Conservation (phyloP, 179 eudicot species). For the Silene coronaria region DNA sequence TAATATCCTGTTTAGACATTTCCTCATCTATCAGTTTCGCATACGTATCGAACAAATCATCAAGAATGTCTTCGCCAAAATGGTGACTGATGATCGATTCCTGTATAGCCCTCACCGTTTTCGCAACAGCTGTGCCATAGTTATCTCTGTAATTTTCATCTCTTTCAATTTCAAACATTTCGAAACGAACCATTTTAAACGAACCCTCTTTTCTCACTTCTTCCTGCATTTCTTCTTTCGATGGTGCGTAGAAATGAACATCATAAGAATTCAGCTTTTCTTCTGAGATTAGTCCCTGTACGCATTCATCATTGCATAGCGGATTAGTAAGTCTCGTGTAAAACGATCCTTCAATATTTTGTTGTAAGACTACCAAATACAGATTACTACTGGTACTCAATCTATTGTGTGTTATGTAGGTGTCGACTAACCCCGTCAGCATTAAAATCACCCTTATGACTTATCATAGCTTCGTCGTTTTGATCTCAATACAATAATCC, state of each 20-base stretch:
- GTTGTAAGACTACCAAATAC: too few species aligned
- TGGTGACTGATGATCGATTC: slow-evolving; percentile 49
- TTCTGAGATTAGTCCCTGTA: slow-evolving; percentile 54
- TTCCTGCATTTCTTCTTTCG: slow-evolving; percentile 58
- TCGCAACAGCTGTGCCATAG: slow-evolving; percentile 51
- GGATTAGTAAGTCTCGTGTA: background rate
- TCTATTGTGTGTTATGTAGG: too few species aligned
- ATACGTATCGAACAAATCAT: slow-evolving; percentile 38
- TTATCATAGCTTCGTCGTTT: too few species aligned
- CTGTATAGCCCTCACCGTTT: slow-evolving; percentile 55
- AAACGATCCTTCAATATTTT: too few species aligned
- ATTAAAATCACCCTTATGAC: too few species aligned
- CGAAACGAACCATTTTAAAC: slow-evolving; percentile 43
- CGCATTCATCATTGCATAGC: background rate
- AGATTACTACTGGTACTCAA: too few species aligned
- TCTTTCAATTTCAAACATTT: slow-evolving; percentile 49
- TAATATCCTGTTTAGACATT: slow-evolving; percentile 47
- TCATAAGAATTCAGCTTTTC: slow-evolving; percentile 65
- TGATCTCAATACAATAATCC: background rate
- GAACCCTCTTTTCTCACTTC: slow-evolving; percentile 62
- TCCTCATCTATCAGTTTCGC: slow-evolving; percentile 53
- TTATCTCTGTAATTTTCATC: slow-evolving; percentile 20
- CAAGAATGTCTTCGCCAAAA: slow-evolving; percentile 47
- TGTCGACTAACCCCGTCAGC: background rate
- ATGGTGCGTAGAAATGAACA: slow-evolving; percentile 81